These are phyloP conservation scores for Mollisiaceae sp. DNA, from an alignment of 2,329 filamentous ascomycete species.

Conservation along the genomic window DNA sequence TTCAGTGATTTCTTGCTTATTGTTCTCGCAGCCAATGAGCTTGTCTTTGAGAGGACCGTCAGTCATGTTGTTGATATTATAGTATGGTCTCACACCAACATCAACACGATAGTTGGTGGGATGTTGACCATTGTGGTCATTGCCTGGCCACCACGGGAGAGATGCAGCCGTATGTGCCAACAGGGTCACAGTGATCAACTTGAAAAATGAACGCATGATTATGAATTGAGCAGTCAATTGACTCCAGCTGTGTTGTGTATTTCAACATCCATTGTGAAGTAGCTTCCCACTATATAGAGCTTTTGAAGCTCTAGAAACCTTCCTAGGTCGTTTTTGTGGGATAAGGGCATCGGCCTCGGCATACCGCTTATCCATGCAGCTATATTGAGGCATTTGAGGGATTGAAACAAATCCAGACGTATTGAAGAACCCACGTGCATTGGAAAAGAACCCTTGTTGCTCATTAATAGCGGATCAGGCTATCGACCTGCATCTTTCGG, in stretches of 20 bases:
- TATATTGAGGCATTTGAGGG: slow-evolving; percentile 1
- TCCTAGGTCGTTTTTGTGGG: not conserved
- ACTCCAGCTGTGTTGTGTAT: not conserved
- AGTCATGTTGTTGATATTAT: slow-evolving; percentile 33
- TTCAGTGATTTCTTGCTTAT: slow-evolving; percentile 20
- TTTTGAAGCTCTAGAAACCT: not conserved
- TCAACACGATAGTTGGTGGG: slow-evolving; percentile 17
- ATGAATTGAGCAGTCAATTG: not conserved
- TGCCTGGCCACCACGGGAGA: slow-evolving; percentile 3
- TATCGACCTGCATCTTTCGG: not conserved
- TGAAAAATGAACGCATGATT: slow-evolving; percentile 18
- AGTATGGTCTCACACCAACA: slow-evolving; percentile 30
- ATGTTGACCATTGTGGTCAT: not conserved
- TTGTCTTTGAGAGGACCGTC: slow-evolving; percentile 28
- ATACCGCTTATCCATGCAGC: slow-evolving; percentile 3
- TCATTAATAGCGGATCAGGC: not conserved
- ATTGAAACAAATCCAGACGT: not conserved
- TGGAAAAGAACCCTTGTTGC: not conserved
- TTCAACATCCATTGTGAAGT: not conserved
- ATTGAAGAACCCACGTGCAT: not conserved
- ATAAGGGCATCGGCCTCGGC: not conserved
- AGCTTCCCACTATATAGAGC: not conserved
- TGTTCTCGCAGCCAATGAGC: slow-evolving; percentile 31
- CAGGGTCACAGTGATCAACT: slow-evolving; percentile 7
- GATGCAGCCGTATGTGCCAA: slow-evolving; percentile 5